A percentile compares a stretch with the other conserved stretches of the same genome.
These are phyloP conservation scores for Vickermania ingenoplastis DNA, from an alignment of 208 protist genomes.

Conservation along the genomic window DNA sequence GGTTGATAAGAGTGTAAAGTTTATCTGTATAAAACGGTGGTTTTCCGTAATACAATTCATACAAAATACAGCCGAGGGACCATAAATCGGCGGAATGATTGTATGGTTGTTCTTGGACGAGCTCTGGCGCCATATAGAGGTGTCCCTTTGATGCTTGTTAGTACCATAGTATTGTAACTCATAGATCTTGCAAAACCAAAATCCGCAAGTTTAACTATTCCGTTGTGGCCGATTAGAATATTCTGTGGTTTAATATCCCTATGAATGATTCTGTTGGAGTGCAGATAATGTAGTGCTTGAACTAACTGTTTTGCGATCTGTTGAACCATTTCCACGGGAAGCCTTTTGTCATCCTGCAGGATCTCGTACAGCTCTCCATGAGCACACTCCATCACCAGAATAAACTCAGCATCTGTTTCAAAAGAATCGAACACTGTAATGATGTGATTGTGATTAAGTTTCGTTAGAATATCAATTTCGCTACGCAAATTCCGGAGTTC, in stretches of 20 bases:
- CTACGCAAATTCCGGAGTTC: constrained; percentile 87
- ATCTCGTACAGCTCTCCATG: constrained; percentile 94
- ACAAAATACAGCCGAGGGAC: constrained; percentile 97
- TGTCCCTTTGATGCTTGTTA: constrained; percentile 94
- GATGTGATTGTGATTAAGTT: constrained; percentile 95
- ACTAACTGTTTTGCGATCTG: constrained; percentile 95
- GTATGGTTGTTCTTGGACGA: constrained; percentile 92
- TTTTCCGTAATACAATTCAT: constrained; percentile 94
- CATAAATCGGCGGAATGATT: constrained; percentile 95
- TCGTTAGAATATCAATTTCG: constrained; percentile 95
- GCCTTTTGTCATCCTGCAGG: constrained; percentile 90
- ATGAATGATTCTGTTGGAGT: constrained; percentile 96
- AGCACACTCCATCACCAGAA: constrained; percentile 89
- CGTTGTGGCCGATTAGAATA: constrained; percentile 93
- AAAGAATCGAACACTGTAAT: constrained; percentile 95
- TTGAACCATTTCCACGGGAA: constrained; percentile 87
- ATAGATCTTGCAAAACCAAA: constrained; percentile 97
- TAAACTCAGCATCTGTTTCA: constrained; percentile 93
- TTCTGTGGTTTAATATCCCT: constrained; percentile 95
- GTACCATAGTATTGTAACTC: constrained; percentile 91
- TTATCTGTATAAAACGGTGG: constrained; percentile 97
- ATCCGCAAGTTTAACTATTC: constrained; percentile 95
- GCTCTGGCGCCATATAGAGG: constrained; percentile 96
- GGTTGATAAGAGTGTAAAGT: constrained; percentile 92
- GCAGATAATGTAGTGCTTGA: constrained; percentile 94